Evolutionary conservation across 768 basidiomycete genomes (phyloP).

Genomic region (Termitomyces sp.): DNA sequence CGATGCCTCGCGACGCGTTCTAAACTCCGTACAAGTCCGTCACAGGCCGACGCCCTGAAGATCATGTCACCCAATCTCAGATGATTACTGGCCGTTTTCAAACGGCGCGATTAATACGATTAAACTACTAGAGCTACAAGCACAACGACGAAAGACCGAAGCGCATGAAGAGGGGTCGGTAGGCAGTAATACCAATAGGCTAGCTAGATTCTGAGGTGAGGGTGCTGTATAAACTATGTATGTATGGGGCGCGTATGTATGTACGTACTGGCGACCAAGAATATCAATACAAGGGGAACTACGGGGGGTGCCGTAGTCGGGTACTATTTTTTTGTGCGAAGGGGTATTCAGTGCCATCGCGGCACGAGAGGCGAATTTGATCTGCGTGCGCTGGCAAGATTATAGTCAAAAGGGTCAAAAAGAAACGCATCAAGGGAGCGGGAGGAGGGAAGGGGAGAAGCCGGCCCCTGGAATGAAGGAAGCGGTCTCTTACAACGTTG

Average conservation of each 20-base stretch:
- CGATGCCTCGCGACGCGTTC: background rate
- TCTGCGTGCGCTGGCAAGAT: slow-evolving; percentile 17
- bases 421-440: background rate
- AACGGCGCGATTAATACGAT: slow-evolving; percentile 9
- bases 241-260: slow-evolving; percentile 4
- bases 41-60: background rate
- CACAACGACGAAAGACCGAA: slow-evolving; percentile 3
- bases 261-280: slow-evolving; percentile 14
- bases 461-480: background rate
- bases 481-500: slow-evolving; percentile 1
- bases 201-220: background rate
- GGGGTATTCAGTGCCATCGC: slow-evolving; percentile 22
- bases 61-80: background rate
- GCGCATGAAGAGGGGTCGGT: background rate
- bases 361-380: slow-evolving; percentile 18
- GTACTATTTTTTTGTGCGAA: slow-evolving; percentile 12
- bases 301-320: slow-evolving; percentile 3
- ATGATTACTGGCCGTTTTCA: background rate
- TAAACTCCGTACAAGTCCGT: background rate
- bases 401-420: slow-evolving; percentile 2
- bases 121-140: slow-evolving; percentile 18
- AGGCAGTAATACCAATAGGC: background rate
- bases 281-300: slow-evolving; percentile 19
- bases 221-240: background rate
- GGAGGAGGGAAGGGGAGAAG: background rate